Base-by-base conservation (phyloP, 495 filamentous ascomycete species). In the Chaetomium fimeti region DNA sequence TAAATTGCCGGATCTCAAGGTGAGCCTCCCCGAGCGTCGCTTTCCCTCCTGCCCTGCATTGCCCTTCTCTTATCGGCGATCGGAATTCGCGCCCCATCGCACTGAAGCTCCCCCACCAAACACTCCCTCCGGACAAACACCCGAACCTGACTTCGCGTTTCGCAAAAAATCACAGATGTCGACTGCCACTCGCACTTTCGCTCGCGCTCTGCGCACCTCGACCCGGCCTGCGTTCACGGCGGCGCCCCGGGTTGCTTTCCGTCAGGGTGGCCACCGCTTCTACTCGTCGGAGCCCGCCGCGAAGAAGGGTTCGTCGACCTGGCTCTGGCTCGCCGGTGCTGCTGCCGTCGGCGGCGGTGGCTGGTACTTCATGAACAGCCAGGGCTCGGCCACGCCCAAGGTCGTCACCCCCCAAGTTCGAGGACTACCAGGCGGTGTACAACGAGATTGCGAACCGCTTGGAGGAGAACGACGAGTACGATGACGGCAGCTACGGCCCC, bases 391-490 rank as follows among this genome's bases (percentile, higher is more conserved):
- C 64, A 79, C 79, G 18, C 70, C 74, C 68, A 86, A 83, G 65
- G 69, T 82, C 45, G 90, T 95, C 78, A 83, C 78, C 25, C 25
- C 91, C 93, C 67, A 89, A 84, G 67, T 84, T 89, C 79, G 87
- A 87, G 62, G 92, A 98, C 76, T 98, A 96, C 82, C 92, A 97
- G 84, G 89, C 90, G 79, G 92, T 97, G 65, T 98, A 98, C 79
- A 87, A 96, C 71, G 89, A 87, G 73, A 86, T 98, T 71, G 92
- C 94, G 43, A 77, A 81, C 69, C 78, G 80, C 38, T 79, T 98
- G 52, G 88, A 92, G 76, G 89, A 96, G 78, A 85, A 94, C 71
- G 91, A 94, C 66, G 91, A 97, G 64, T 97, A 97, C 72, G 94
- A 97, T 74, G 93, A 98, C 77, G 94, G 94, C 68, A 92, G 88